phyloP scores from a whole-genome alignment of 331 rosid genomes.

The Telfairia occidentalis region DNA sequence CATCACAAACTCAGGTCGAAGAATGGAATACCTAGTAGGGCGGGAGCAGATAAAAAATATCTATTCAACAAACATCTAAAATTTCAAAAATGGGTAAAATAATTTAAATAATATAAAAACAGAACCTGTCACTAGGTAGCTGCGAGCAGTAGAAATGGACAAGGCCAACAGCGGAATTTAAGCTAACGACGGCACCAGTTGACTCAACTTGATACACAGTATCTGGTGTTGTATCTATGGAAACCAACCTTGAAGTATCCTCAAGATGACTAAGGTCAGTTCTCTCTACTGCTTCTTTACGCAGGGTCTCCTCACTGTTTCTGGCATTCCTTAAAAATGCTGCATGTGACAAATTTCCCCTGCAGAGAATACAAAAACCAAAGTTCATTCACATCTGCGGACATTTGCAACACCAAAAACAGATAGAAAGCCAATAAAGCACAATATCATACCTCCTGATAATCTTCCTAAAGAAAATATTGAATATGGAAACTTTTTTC shows the following conservation, averaged over 20 bases:
- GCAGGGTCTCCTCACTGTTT: slow-evolving; percentile 89
- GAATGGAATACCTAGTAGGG: slow-evolving; percentile 68
- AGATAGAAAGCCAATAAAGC: slow-evolving; percentile 11
- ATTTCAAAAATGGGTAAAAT: not conserved
- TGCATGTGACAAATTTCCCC: slow-evolving; percentile 93
- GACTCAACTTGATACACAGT: slow-evolving; percentile 91
- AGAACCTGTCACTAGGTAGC: slow-evolving; percentile 96
- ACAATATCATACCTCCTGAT: not conserved
- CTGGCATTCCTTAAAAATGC: slow-evolving; percentile 95
- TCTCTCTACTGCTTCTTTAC: slow-evolving; percentile 94
- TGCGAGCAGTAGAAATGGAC: slow-evolving; percentile 98
- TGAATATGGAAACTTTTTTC: not conserved
- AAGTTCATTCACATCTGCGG: slow-evolving; percentile 16
- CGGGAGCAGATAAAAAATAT: not conserved
- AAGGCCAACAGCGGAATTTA: slow-evolving; percentile 95
- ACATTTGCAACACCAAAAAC: slow-evolving; percentile 14
- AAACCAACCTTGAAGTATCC: slow-evolving; percentile 74
- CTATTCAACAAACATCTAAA: not conserved
- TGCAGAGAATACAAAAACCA: slow-evolving; percentile 16
- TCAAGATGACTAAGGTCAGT: slow-evolving; percentile 89
- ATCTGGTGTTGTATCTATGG: slow-evolving; percentile 68
- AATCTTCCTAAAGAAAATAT: not conserved
- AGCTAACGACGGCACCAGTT: slow-evolving; percentile 95
- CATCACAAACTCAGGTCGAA: slow-evolving; percentile 95
- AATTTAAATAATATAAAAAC: slow-evolving; percentile 14